phyloP scores from a whole-genome alignment of 331 rosid genomes.

The Telfairia occidentalis region DNA sequence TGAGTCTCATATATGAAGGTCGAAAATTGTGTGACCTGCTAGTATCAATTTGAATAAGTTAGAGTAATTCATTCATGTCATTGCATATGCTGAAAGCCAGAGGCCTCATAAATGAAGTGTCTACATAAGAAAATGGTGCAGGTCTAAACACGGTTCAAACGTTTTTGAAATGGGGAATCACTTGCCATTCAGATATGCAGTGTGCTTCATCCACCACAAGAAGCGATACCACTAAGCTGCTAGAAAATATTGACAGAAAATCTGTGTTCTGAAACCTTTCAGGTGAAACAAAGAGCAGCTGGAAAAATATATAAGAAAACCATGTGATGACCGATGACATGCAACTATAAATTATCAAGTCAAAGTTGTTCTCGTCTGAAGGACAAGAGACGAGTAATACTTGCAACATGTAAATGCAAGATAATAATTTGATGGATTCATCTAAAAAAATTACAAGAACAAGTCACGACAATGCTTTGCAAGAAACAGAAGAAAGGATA shows the following conservation, averaged over 20 bases:
- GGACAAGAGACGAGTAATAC: background rate
- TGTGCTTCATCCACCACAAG: constrained; percentile 94
- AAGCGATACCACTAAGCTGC: constrained; percentile 42
- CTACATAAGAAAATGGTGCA: constrained; percentile 3
- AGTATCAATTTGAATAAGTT: constrained; percentile 11
- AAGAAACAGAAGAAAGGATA: background rate
- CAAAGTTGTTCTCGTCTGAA: background rate
- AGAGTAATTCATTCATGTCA: background rate
- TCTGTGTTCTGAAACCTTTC: constrained; percentile 81
- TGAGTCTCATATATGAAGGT: constrained; percentile 85
- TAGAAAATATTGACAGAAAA: constrained; percentile 56
- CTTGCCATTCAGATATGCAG: constrained; percentile 95
- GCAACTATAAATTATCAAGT: background rate
- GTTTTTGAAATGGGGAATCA: background rate
- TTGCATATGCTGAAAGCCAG: constrained; percentile 2
- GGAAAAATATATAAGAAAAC: constrained; percentile 7
- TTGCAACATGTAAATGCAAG: background rate
- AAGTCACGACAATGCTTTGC: background rate
- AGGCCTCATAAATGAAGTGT: background rate
- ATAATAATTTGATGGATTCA: background rate
- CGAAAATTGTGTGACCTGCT: constrained; percentile 93
- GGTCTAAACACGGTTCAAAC: background rate
- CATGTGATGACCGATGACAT: background rate
- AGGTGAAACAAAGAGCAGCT: constrained; percentile 95
- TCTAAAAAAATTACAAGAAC: background rate